Base-by-base conservation (phyloP, 805 yeast species). In the Cyberlindnera samutprakarnensis region DNA sequence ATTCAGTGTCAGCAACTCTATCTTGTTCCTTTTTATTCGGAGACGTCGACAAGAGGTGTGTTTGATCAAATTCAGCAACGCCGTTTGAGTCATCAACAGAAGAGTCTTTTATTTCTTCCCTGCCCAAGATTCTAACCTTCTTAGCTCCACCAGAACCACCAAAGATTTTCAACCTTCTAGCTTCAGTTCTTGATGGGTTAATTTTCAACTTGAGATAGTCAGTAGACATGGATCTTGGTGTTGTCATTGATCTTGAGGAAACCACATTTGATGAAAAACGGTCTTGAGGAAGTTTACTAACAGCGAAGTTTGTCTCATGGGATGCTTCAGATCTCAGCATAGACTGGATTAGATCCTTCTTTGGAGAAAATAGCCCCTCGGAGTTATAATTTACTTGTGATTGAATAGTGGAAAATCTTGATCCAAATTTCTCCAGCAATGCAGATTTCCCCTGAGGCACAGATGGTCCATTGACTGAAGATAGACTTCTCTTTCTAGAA, bases 151-250 rank as follows among this genome's bases (percentile, higher is more conserved):
- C 53, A 21, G 42, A 25, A 23, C 43, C 41, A 24, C 54, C 54
- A 36, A 62, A 48, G 4, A 66, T 43, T 38, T 58, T 63, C 25
- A 60, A 29, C 41, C 62, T 61, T 41, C 66, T 64, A 0, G 69
- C 65, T 7, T 65, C 68, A 25, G 64, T 61, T 42, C 68, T 57
- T 4, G 47, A 43, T 12, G 67, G 57, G 33, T 66, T 69, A 13
- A 65, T 61, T 25, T 59, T 59, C 30, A 66, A 36, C 37, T 53
- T 62, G 28, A 51, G 27, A 15, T 35, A 46, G 12, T 46, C 51
- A 13, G 46, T 42, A 1, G 49, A 27, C 6, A 37, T 23, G 6
- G 35, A 20, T 33, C 44, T 43, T 30, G 31, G 41, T 6, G 39
- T 53, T 35, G 61, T 45, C 5, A 46, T 53, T 4, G 59, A 42